Evolutionary conservation across 768 basidiomycete species (phyloP).

Genomic region (Kockovaella imperatae): DNA sequence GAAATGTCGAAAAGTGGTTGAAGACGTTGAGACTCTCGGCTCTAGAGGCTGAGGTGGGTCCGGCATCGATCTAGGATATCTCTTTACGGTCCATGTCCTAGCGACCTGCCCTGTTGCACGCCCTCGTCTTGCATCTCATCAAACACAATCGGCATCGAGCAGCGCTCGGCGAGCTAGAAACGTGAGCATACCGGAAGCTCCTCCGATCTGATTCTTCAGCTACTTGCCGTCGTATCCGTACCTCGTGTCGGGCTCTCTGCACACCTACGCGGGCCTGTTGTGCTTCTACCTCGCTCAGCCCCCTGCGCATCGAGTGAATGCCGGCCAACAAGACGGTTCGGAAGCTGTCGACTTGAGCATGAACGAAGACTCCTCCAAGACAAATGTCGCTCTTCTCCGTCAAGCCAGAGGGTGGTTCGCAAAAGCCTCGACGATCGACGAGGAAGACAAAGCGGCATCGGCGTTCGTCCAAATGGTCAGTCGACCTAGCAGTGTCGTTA

Average conservation of each 20-base stretch:
- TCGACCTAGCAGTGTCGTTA: not conserved
- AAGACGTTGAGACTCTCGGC: slow-evolving; percentile 24
- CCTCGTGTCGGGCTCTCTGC: slow-evolving; percentile 68
- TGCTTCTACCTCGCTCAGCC: slow-evolving; percentile 50
- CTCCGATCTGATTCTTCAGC: slow-evolving; percentile 36
- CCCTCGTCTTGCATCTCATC: slow-evolving; percentile 64
- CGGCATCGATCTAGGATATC: not conserved
- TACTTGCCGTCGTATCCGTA: slow-evolving; percentile 83
- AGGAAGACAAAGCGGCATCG: slow-evolving; percentile 16
- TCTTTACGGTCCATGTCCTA: slow-evolving; percentile 35
- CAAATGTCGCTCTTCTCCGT: slow-evolving; percentile 15
- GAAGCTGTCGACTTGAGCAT: not conserved
- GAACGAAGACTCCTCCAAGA: not conserved
- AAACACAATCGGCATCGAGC: slow-evolving; percentile 54
- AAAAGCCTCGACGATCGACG: slow-evolving; percentile 23
- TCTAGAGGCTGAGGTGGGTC: slow-evolving; percentile 31
- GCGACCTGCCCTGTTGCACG: slow-evolving; percentile 68
- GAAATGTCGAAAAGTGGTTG: slow-evolving; percentile 31
- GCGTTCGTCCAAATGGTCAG: slow-evolving; percentile 28
- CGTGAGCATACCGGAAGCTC: slow-evolving; percentile 50
- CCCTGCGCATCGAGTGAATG: not conserved
- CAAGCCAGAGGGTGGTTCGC: slow-evolving; percentile 27
- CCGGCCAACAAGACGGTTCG: not conserved
- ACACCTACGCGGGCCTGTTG: slow-evolving; percentile 73
- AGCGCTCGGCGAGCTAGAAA: slow-evolving; percentile 76